Base-by-base conservation (phyloP, 192 early-diverging fungal genomes). In the Podila epicladia region DNA sequence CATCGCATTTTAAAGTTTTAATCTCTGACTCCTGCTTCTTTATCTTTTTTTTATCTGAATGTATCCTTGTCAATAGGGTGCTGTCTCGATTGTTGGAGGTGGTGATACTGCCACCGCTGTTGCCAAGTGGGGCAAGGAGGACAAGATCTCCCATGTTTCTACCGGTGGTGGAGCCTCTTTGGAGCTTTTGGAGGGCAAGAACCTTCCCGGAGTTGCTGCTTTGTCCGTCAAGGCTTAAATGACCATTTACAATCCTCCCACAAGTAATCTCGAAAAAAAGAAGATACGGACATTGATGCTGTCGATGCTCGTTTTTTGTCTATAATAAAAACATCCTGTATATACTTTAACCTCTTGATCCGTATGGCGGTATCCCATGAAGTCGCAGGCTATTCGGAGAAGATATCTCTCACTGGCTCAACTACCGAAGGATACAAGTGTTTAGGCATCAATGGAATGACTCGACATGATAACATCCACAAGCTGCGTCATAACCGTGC, bases 31-130 rank as follows among this genome's bases (percentile, higher is more conserved):
- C 11, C n/a, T 37, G 26, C 11, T 58, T 22, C 24, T 63, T 12
- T 63, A 51, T 22, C 50, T 22, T 28, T 24, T 20, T 29, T 38
- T 35, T 9, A 15, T 58, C 5, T 58, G 9, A 19, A 35, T 8
- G 11, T 24, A 12, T 26, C 13, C 32, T 22, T 31, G 29, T 53
- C 22, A 29, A 62, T 51, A 74, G 58, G 95, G 95, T 77, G 95
- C 96, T 38, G 93, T 89, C 62, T 94, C 93, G 32, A 98, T 99
- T 76, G 92, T 97, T 75, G 97, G 97, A 85, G 97, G 97, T 65
- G 97, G 97, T 78, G 97, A 99, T 85, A 97, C 97, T 65, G 97
- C 97, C 60, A 98, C 97, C 35, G 97, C 96, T 83, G 97, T 93
- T 59, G 94, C 95, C 65, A 93, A 99, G 80, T 96, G 93, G 85